Evolutionary conservation across 306 rosid genomes (phyloP).

Genomic region (Erythrophleum fordii): DNA sequence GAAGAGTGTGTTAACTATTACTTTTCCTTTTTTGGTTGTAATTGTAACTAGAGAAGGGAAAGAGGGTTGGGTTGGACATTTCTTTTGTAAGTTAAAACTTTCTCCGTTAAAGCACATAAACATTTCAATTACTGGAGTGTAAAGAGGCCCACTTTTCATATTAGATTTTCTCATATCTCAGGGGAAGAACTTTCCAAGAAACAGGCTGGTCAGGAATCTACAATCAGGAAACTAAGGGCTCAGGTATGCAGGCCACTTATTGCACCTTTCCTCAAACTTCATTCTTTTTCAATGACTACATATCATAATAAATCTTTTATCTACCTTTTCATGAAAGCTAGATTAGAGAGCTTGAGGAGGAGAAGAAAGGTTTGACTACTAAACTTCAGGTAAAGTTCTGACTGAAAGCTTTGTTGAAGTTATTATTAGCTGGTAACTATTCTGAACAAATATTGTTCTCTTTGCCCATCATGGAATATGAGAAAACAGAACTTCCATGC

Average conservation of each 20-base stretch:
- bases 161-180: conserved; percentile 39
- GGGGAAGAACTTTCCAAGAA: conserved; percentile 88
- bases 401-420: conserved; percentile 30
- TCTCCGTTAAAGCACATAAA: neutral
- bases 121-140: neutral
- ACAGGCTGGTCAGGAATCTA: conserved; percentile 87
- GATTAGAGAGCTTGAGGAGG: conserved; percentile 99
- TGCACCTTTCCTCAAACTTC: conserved; percentile 27
- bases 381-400: conserved; percentile 84
- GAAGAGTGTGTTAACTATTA: neutral
- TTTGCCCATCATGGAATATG: conserved; percentile 27
- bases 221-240: conserved; percentile 75
- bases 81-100: neutral
- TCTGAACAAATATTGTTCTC: conserved; percentile 27
- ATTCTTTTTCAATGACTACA: conserved; percentile 6
- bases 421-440: conserved; percentile 28
- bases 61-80: no score
- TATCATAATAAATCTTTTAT: conserved; percentile 17
- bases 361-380: conserved; percentile 88
- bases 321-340: conserved; percentile 69
- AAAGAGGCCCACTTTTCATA: neutral
- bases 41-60: no score
- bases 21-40: neutral
- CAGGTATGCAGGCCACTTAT: conserved; percentile 53
- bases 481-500: conserved; percentile 8